Evolutionary conservation across 2,329 filamentous ascomycete species (phyloP), one percentile per base, ranked within the genome.

Genomic region (Amauroascus verrucosus): DNA sequence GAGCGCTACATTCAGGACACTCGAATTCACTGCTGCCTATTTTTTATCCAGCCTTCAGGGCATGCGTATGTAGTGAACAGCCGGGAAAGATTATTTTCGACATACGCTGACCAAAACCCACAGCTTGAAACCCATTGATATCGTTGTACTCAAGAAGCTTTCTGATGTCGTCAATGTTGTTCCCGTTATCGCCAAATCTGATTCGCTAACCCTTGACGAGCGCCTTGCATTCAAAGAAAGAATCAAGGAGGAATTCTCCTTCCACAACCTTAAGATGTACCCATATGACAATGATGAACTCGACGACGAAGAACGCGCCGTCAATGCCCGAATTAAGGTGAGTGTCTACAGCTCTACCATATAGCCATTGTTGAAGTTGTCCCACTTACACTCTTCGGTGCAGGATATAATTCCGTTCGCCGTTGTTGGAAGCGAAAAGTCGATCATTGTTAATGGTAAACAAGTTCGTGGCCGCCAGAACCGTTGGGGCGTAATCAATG

Each of bases 241-340:
- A 71, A 98, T 98, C 79, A 96, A 95, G 86, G 93, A 97, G 79
- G 93, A 98, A 73, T 98, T 98, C 71, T 78, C 87, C 55, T 98
- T 98, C 85, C 93, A 98, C 82, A 97, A 97, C 80, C 82, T 98
- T 67, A 91, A 95, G 80, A 98, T 98, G 93, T 98, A 95, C 79
- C 93, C 93, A 57, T 98, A 98, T 72, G 93, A 98, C 73, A 97
- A 96, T 70, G 93, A 98, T 65, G 93, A 98, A 79, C 85, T 97
- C 64, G 93, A 98, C 68, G 86, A 93, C 60, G 93, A 98, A 78
- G 93, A 98, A 77, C 85, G 88, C 64, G 84, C 84, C 57, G 78
- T 95, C 74, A 97, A 97, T 76, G 83, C 82, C 56, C 87, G 95
- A 70, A 98, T 98, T 77, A 97, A 97, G 86, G 90, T 94, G 75